Evolutionary conservation across 768 basidiomycete genomes (phyloP).

Genomic region (Psilocybe sp.): DNA sequence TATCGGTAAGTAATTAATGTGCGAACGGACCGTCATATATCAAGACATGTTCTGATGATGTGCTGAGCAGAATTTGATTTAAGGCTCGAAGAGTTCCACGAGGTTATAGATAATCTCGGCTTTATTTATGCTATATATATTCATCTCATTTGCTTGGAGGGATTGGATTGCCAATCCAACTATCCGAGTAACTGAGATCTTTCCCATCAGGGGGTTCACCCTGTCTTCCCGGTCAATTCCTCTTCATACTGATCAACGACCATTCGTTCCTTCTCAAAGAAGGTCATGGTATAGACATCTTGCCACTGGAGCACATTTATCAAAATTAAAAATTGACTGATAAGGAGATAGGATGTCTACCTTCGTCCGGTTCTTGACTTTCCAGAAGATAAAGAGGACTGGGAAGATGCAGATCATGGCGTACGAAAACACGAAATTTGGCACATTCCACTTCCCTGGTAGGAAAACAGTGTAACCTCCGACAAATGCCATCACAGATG

Average conservation of each 20-base stretch:
- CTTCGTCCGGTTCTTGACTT: conserved; percentile 36
- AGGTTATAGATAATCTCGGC: too few relatives aligned
- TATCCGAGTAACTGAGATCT: too few relatives aligned
- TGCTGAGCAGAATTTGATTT: too few relatives aligned
- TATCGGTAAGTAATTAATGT: too few relatives aligned
- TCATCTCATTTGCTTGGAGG: too few relatives aligned
- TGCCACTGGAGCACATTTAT: conserved; percentile 32
- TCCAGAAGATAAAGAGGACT: conserved; percentile 43
- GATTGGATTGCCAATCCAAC: too few relatives aligned
- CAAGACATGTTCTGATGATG: too few relatives aligned
- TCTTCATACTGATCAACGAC: conserved; percentile 44
- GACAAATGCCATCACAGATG: conserved; percentile 44
- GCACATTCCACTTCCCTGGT: conserved; percentile 44
- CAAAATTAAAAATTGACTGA: background rate
- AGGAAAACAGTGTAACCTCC: conserved; percentile 52
- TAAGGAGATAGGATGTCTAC: conserved; percentile 20
- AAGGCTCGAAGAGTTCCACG: too few relatives aligned
- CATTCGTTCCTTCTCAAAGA: conserved; percentile 44
- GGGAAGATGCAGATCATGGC: conserved; percentile 42
- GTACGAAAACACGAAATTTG: conserved; percentile 51
- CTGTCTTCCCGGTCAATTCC: background rate
- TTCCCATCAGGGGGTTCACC: too few relatives aligned
- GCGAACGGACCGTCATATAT: too few relatives aligned
- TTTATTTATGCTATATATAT: too few relatives aligned
- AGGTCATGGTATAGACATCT: conserved; percentile 32